phyloP scores from a whole-genome alignment of 371 early-diverging fungal species.

The Rhizomucor miehei region DNA sequence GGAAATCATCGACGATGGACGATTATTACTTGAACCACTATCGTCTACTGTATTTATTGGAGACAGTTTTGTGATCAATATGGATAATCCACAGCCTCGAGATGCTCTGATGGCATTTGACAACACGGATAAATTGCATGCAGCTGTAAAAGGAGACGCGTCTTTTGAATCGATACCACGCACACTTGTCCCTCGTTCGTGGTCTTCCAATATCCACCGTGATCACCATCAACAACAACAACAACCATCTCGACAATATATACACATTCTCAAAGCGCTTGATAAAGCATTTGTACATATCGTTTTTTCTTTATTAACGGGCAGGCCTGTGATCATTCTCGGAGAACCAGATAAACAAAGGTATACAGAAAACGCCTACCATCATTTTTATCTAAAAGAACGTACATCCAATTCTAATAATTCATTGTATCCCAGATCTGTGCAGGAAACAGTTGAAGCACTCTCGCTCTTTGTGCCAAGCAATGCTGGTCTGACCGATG shows the following conservation, averaged over 20 bases:
- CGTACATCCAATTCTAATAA: not conserved
- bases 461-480: slow-evolving; percentile 42
- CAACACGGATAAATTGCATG: too few species aligned
- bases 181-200: too few species aligned
- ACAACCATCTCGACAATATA: not conserved
- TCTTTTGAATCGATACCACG: not conserved
- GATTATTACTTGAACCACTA: slow-evolving; percentile 16
- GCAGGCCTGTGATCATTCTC: slow-evolving; percentile 36
- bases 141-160: slow-evolving; percentile 7
- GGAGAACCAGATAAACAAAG: slow-evolving; percentile 24
- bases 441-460: slow-evolving; percentile 29
- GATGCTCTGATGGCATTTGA: too few species aligned
- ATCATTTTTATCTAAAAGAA: not conserved
- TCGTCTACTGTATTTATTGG: slow-evolving; percentile 31
- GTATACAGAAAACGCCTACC: slow-evolving; percentile 12
- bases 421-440: slow-evolving; percentile 10
- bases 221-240: not conserved
- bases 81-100: slow-evolving; percentile 33
- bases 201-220: not conserved
- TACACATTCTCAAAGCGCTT: slow-evolving; percentile 4
- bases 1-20: slow-evolving; percentile 26
- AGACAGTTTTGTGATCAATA: slow-evolving; percentile 32
- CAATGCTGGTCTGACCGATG: slow-evolving; percentile 21
- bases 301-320: slow-evolving; percentile 40
- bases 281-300: slow-evolving; percentile 23